Base-by-base conservation (phyloP, 2,329 filamentous ascomycete genomes). In the Cryphonectria naterciae region DNA sequence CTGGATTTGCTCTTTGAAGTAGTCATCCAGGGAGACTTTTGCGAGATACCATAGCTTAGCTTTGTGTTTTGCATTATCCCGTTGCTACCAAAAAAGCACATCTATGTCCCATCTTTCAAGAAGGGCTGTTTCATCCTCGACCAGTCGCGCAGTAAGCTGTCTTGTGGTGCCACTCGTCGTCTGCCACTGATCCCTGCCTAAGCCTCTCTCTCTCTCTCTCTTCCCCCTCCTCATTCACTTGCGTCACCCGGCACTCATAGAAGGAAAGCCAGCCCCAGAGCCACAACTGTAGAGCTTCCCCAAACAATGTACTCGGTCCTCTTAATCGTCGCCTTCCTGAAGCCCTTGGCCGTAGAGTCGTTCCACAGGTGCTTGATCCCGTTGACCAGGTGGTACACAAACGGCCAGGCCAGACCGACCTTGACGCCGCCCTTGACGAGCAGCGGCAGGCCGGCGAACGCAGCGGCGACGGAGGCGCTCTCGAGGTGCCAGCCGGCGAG, bases 401-500 rank as follows among this genome's bases (percentile, higher is more conserved):
- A 88, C n/a, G 88, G 88, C 85, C 88, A 90, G 69, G 85, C 85
- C 62, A 87, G 77, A 37, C 82, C 75, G 77, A 88, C 83, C 84
- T 90, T 90, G 80, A 87, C 66, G 39, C 77, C 84, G 72, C 85
- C 87, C 83, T 91, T 90, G 78, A 84, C 83, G 69, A 86, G 83
- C 13, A 89, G 80, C 28, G 92, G 88, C 37, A 92, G 80, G 5
- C 83, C 83, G 35, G 86, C 89, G 49, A 89, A 88, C 64, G 89
- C 83, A 37, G 89, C 87, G 39, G 88, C 90, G 11, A 93, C 78
- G 63, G 88, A 85, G 67, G 85, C 83, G 70, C 83, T 85, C 85
- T 89, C 88, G 72, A 89, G 78, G 82, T 90, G 88, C 82, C 85
- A 85, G 75, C 88, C 95, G 68, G 93, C 81, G 60, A 92, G 82